Percentiles rank a stretch among this genome's conserved stretches.
Evolutionary conservation across 129 eudicot species (phyloP).

Genomic region (Tanacetum coccineum): DNA sequence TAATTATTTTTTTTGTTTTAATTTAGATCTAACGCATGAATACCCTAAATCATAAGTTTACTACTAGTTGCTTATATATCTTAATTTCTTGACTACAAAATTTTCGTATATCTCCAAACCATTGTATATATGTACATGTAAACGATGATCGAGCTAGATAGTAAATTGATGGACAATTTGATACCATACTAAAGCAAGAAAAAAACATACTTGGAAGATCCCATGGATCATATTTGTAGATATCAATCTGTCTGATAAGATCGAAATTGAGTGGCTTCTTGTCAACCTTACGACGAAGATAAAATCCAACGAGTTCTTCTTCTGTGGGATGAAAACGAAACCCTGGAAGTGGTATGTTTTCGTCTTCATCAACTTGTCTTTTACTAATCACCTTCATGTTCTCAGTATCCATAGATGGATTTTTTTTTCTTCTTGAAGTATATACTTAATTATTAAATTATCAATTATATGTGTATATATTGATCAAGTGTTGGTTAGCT

Average conservation of each 20-base stretch:
- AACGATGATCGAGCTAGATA: not conserved
- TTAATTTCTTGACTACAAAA: not conserved
- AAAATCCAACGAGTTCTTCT: constrained; percentile 84
- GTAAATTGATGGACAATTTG: too few species aligned
- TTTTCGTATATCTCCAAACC: not conserved
- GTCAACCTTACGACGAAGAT: constrained; percentile 67
- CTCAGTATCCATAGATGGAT: constrained; percentile 17
- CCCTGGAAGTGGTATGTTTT: constrained; percentile 64
- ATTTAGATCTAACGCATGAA: not conserved
- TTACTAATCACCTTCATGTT: constrained; percentile 18
- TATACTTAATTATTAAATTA: not conserved
- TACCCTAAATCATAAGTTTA: not conserved
- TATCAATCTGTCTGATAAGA: constrained; percentile 76
- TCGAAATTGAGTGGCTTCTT: constrained; percentile 56
- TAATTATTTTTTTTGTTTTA: not conserved
- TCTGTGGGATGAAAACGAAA: constrained; percentile 81
- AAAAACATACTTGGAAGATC: constrained; percentile 74
- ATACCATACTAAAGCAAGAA: not conserved
- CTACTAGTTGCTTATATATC: not conserved
- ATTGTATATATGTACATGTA: not conserved
- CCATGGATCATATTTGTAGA: constrained; percentile 88
- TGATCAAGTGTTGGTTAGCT: not conserved
- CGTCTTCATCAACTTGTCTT: constrained; percentile 17
- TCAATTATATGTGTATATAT: not conserved
- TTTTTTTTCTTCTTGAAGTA: not conserved